Percentiles rank a stretch among this genome's conserved stretches.
Evolutionary conservation across 371 early-diverging fungal species (phyloP).

Genomic region (Rhizopus stolonifer): DNA sequence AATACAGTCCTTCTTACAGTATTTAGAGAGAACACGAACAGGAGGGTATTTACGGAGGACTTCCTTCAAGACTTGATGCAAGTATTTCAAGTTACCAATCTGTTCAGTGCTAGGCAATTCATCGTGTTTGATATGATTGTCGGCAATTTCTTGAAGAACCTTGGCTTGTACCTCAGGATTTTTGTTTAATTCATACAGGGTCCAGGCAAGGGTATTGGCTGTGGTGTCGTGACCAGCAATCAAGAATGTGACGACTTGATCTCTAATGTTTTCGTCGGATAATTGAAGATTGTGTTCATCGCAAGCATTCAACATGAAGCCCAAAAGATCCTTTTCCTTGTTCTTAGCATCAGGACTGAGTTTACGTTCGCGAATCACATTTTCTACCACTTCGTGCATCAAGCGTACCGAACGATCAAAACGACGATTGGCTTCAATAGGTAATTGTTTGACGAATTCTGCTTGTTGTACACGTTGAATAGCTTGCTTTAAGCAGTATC

Average conservation of each 20-base stretch:
- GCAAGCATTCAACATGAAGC: slow-evolving; percentile 57
- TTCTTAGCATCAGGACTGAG: slow-evolving; percentile 35
- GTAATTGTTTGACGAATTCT: slow-evolving; percentile 45
- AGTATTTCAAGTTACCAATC: slow-evolving; percentile 43
- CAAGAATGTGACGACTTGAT: slow-evolving; percentile 59
- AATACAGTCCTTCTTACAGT: slow-evolving; percentile 51
- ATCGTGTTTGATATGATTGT: slow-evolving; percentile 40
- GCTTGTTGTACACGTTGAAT: slow-evolving; percentile 29
- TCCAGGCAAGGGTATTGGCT: slow-evolving; percentile 54
- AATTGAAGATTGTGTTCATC: slow-evolving; percentile 42
- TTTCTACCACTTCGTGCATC: slow-evolving; percentile 43
- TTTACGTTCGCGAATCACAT: slow-evolving; percentile 41
- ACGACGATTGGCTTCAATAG: slow-evolving; percentile 39
- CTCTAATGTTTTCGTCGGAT: slow-evolving; percentile 53
- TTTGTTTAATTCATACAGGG: slow-evolving; percentile 39
- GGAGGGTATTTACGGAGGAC: slow-evolving; percentile 55
- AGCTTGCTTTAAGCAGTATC: slow-evolving; percentile 30
- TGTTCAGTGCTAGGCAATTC: slow-evolving; percentile 45
- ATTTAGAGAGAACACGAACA: slow-evolving; percentile 41
- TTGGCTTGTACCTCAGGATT: slow-evolving; percentile 47
- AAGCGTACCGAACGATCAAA: slow-evolving; percentile 31
- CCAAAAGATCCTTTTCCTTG: slow-evolving; percentile 51
- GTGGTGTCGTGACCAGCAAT: slow-evolving; percentile 61
- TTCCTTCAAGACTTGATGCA: slow-evolving; percentile 52
- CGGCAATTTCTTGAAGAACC: slow-evolving; percentile 53